These are phyloP conservation scores for Aspergillus sp. DNA, from an alignment of 2,329 filamentous ascomycete genomes.

Conservation along the genomic window DNA sequence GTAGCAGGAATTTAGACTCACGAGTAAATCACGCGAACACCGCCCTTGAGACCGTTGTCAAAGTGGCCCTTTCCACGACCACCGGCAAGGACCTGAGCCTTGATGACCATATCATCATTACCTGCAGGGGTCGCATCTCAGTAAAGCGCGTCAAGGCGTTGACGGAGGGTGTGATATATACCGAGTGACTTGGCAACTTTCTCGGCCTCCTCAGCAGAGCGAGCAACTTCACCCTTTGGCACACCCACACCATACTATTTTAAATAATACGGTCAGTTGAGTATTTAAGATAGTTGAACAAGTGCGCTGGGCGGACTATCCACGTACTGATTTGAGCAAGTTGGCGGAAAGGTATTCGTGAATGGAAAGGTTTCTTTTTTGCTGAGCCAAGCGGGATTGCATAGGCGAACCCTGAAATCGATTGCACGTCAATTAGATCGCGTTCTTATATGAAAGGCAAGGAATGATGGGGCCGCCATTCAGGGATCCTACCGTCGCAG, in stretches of 20 bases:
- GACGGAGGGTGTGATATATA: slow-evolving; percentile 37
- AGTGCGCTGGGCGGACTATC: background rate
- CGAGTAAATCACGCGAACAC: slow-evolving; percentile 98
- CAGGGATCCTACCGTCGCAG: slow-evolving; percentile 65
- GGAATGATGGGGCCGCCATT: slow-evolving; percentile 6
- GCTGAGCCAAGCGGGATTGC: slow-evolving; percentile 57
- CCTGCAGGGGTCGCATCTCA: slow-evolving; percentile 42
- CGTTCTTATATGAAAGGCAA: slow-evolving; percentile 10
- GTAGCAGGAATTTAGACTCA: slow-evolving; percentile 40
- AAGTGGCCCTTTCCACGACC: slow-evolving; percentile 97
- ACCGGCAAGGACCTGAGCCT: slow-evolving; percentile 97
- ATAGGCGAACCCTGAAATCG: slow-evolving; percentile 55
- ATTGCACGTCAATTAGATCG: slow-evolving; percentile 50
- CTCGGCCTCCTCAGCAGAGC: slow-evolving; percentile 83
- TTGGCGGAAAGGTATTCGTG: slow-evolving; percentile 98
- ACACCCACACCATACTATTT: slow-evolving; percentile 87
- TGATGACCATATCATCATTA: slow-evolving; percentile 97
- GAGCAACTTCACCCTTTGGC: slow-evolving; percentile 84
- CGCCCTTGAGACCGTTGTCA: slow-evolving; percentile 97
- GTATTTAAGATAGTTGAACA: background rate
- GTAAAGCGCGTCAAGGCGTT: slow-evolving; percentile 13
- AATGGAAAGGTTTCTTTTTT: slow-evolving; percentile 91
- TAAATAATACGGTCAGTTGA: slow-evolving; percentile 25
- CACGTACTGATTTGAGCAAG: slow-evolving; percentile 68
- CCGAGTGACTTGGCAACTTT: slow-evolving; percentile 85